A percentile compares a stretch with the other conserved stretches of the same genome.
Evolutionary conservation across 768 basidiomycete genomes (phyloP).

Genomic region (Mycena amicta): DNA sequence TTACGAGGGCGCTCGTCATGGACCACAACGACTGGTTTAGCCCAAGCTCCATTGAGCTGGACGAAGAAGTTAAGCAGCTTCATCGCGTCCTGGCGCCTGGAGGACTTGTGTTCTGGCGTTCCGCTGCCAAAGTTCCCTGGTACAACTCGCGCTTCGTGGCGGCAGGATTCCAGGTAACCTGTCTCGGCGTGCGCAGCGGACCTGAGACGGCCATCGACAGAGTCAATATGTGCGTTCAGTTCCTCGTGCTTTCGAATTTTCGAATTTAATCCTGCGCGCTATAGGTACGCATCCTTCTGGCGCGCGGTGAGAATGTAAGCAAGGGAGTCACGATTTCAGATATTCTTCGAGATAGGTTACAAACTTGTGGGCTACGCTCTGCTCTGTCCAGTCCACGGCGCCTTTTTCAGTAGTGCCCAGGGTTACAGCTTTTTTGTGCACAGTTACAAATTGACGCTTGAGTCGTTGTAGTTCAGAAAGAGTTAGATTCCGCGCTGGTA

Average conservation of each 20-base stretch:
- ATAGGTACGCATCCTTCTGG: conserved; percentile 42
- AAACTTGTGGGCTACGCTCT: conserved; percentile 71
- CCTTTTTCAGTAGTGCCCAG: conserved; percentile 81
- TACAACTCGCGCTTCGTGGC: conserved; percentile 57
- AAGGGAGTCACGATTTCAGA: conserved; percentile 43
- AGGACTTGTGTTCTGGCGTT: conserved; percentile 69
- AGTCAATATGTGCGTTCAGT: conserved; percentile 63
- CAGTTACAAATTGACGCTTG: conserved; percentile 88
- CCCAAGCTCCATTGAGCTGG: conserved; percentile 47
- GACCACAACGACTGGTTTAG: conserved; percentile 68
- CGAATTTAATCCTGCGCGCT: background rate
- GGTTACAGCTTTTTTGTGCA: conserved; percentile 88
- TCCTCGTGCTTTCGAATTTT: background rate
- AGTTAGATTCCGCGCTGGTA: conserved; percentile 75
- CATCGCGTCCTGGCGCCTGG: conserved; percentile 57
- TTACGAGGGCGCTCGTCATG: conserved; percentile 72
- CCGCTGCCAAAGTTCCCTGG: conserved; percentile 67
- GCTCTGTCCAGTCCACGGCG: conserved; percentile 74
- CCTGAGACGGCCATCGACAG: conserved; percentile 44
- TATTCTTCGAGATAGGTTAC: conserved; percentile 72
- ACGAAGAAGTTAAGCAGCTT: conserved; percentile 59
- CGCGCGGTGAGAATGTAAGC: conserved; percentile 29
- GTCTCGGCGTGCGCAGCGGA: background rate
- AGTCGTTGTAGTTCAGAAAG: conserved; percentile 86
- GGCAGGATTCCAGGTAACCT: conserved; percentile 53